Percentiles rank a stretch among this genome's conserved stretches.
Evolutionary conservation across 305 asterid species (phyloP).

Genomic region (Coffea humblotiana): DNA sequence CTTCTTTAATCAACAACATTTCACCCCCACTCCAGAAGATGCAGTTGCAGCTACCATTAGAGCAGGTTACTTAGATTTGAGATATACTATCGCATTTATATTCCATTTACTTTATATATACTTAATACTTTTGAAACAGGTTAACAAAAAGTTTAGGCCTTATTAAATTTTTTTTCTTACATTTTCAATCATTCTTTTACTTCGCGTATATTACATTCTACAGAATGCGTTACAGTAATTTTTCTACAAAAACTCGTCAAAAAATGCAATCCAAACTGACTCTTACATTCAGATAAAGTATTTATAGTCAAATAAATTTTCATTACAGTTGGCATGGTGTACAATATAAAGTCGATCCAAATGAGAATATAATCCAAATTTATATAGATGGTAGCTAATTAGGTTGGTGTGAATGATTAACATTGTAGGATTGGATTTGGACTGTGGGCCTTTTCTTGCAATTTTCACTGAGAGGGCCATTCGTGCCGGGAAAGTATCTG

Average conservation of each 20-base stretch:
- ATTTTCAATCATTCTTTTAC: too few relatives aligned
- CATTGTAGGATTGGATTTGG: conserved; percentile 73
- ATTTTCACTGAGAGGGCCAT: conserved; percentile 63
- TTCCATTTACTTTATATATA: not conserved
- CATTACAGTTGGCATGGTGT: too few relatives aligned
- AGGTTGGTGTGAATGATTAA: not conserved
- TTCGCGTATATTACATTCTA: too few relatives aligned
- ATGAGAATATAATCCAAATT: too few relatives aligned
- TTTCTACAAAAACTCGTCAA: too few relatives aligned
- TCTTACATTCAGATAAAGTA: not conserved
- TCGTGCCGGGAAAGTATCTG: conserved; percentile 50
- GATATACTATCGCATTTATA: not conserved
- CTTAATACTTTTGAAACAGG: too few relatives aligned
- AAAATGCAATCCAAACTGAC: too few relatives aligned
- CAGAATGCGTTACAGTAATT: too few relatives aligned
- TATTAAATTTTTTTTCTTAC: too few relatives aligned
- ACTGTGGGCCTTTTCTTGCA: conserved; percentile 89
- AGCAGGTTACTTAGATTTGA: conserved; percentile 16
- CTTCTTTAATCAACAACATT: conserved; percentile 22
- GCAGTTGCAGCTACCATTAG: conserved; percentile 24
- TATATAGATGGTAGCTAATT: not conserved
- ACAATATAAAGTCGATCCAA: too few relatives aligned
- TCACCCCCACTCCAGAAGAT: conserved; percentile 28
- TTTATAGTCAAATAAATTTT: not conserved
- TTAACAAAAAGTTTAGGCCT: too few relatives aligned